These are phyloP conservation scores for Botryotinia narcissicola DNA, from an alignment of 2,329 filamentous ascomycete species.

Conservation along the genomic window DNA sequence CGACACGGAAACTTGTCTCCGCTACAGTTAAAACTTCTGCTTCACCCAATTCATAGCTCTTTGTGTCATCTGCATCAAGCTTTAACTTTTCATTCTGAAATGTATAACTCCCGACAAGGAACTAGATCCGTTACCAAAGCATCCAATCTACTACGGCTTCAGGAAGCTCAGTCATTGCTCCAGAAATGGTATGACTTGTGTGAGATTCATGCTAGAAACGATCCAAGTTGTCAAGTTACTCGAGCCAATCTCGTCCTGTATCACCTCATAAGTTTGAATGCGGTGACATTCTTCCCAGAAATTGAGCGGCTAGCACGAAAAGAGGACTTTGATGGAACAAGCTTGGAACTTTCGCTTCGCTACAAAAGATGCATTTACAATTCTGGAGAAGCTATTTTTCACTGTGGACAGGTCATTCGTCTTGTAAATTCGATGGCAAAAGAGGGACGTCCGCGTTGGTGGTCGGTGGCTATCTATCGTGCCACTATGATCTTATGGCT, in stretches of 20 bases:
- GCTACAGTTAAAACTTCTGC: constrained; percentile 61
- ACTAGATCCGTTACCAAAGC: constrained; percentile 53
- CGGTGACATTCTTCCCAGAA: constrained; percentile 64
- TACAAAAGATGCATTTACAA: constrained; percentile 63
- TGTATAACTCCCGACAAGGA: constrained; percentile 44
- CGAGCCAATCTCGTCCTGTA: constrained; percentile 66
- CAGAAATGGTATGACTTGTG: constrained; percentile 68
- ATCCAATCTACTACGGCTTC: constrained; percentile 58
- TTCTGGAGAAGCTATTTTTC: constrained; percentile 62
- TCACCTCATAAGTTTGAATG: constrained; percentile 68
- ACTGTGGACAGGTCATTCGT: constrained; percentile 65
- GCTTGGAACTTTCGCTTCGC: constrained; percentile 51
- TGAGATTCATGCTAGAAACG: constrained; percentile 52
- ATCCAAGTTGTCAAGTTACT: constrained; percentile 57
- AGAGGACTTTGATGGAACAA: constrained; percentile 54
- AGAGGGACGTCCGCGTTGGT: constrained; percentile 65
- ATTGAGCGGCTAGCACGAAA: constrained; percentile 65
- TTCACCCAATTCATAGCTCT: constrained; percentile 66
- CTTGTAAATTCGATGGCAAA: constrained; percentile 59
- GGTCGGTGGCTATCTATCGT: constrained; percentile 69
- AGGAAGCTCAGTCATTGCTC: constrained; percentile 63
- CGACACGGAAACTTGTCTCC: constrained; percentile 47
- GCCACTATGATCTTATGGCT: constrained; percentile 61
- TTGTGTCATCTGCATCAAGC: constrained; percentile 64
- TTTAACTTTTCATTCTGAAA: constrained; percentile 62